Base-by-base conservation (phyloP, 2,329 filamentous ascomycete species). In the Juglanconis juglandina region DNA sequence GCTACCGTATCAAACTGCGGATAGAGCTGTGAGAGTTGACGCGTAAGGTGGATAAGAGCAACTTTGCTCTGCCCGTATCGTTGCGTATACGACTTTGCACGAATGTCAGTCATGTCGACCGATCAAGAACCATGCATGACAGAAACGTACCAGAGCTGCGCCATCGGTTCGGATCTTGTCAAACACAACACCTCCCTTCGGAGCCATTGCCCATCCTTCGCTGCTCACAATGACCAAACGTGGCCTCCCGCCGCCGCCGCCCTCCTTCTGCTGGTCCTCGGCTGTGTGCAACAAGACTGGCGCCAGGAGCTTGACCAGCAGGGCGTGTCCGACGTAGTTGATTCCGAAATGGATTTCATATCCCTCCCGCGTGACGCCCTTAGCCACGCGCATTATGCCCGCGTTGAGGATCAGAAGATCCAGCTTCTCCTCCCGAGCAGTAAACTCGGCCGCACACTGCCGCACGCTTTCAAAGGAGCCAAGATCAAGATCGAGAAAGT, bases 1-100 rank as follows among this genome's bases (percentile, higher is more conserved):
- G 73, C 65, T 3, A 77, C 69, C 7, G 68, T 66, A 1, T 68
- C 71, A 30, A 80, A 70, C 7, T 66, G 61, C 0, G 76, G 72
- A 53, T 79, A 73, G 10, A 69, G 71, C 39, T 68, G 64, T 1
- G 77, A 73, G 3, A 82, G 66, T 53, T 77, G 72, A 8, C 68
- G 66, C 3, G 75, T 70, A 65, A 76, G 79, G 3, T 80, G 68
- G 4, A 81, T 65, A 61, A 80, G 77, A 0, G 81, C 80, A 2
- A 82, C 68, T 64, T 83, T 82, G 51, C 72, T 75, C 63, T 80
- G 76, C 0, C 74, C 77, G 63, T 83, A 83, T 11, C 77, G 71
- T 5, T 62, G 61, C 69, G 73, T 76, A 8, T 68, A 63, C 33
- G 72, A 71, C 55, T 58, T 48, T 10, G 3, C 5, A 39, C 33